A percentile compares a stretch with the other conserved stretches of the same genome.
These are phyloP conservation scores for Trichosporon faecale DNA, from an alignment of 1,284 basidiomycete species.

Conservation along the genomic window DNA sequence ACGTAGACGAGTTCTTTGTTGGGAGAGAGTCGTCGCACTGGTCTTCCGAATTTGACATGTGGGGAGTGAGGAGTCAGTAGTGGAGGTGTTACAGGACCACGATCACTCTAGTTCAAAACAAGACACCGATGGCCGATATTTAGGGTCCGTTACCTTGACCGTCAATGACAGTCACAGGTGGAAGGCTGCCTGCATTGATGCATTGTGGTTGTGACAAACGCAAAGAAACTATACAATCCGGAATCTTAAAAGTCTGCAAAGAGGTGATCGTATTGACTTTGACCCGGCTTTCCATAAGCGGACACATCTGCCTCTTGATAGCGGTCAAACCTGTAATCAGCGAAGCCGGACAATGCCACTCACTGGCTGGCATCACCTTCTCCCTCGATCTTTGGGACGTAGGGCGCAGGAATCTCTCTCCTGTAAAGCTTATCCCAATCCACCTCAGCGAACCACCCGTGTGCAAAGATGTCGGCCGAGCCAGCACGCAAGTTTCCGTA, in stretches of 20 bases:
- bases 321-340: constrained; percentile 49
- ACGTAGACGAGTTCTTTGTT: constrained; percentile 42
- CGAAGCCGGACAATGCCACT: constrained; percentile 46
- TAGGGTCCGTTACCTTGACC: neutral
- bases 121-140: neutral
- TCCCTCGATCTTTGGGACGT: constrained; percentile 78
- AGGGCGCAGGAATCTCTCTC: constrained; percentile 93
- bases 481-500: constrained; percentile 90
- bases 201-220: neutral
- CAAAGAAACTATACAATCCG: neutral
- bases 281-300: constrained; percentile 52
- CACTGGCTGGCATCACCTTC: constrained; percentile 89
- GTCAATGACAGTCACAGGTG: no score
- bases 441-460: constrained; percentile 96
- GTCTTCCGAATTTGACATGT: neutral
- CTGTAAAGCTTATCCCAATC: constrained; percentile 83
- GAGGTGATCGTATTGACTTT: constrained; percentile 51
- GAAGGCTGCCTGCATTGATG: constrained; percentile 2
- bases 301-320: constrained; percentile 53
- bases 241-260: constrained; percentile 48
- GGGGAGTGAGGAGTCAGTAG: neutral
- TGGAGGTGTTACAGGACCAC: no score
- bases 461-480: constrained; percentile 91
- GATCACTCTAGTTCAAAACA: neutral
- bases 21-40: neutral